Percentiles rank a stretch among this genome's conserved stretches.
These are phyloP conservation scores for Clarkia xantiana DNA, from an alignment of 345 rosid species.

Conservation along the genomic window DNA sequence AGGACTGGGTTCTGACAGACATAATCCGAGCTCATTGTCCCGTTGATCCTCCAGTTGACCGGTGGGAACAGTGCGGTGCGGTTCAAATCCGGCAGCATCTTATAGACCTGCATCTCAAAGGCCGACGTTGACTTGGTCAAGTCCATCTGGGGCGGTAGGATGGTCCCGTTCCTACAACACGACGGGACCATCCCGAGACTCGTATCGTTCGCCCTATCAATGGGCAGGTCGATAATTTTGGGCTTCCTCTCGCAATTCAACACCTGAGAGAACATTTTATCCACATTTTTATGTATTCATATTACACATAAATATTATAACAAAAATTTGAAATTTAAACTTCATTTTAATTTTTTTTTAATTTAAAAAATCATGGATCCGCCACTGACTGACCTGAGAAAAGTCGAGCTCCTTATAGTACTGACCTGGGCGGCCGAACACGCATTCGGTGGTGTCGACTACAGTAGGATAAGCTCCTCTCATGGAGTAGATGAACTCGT, in stretches of 20 bases:
- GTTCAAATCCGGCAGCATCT: slow-evolving; percentile 40
- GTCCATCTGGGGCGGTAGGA: slow-evolving; percentile 29
- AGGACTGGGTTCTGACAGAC: slow-evolving; percentile 29
- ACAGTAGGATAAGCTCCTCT: slow-evolving; percentile 29
- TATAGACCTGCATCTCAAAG: slow-evolving; percentile 35
- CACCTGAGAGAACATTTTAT: slow-evolving; percentile 27
- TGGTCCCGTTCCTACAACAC: slow-evolving; percentile 41
- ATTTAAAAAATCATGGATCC: too few species aligned
- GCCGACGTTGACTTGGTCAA: slow-evolving; percentile 17
- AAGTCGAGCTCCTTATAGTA: slow-evolving; percentile 21
- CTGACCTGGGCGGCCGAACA: slow-evolving; percentile 29
- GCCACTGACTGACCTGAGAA: too few species aligned
- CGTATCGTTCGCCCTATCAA: slow-evolving; percentile 20
- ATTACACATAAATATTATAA: too few species aligned
- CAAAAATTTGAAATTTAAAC: too few species aligned
- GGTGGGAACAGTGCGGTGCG: slow-evolving; percentile 29
- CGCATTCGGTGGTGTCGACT: slow-evolving; percentile 24
- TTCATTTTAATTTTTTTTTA: too few species aligned
- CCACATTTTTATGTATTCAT: too few species aligned
- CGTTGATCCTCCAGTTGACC: slow-evolving; percentile 31
- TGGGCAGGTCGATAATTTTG: slow-evolving; percentile 30
- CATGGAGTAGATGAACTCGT: slow-evolving; percentile 35
- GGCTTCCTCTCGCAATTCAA: slow-evolving; percentile 31
- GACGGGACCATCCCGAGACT: slow-evolving; percentile 24
- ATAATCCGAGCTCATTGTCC: slow-evolving; percentile 22